These are phyloP conservation scores for Chaetomium sp. DNA, from an alignment of 2,329 filamentous ascomycete species.

Conservation along the genomic window DNA sequence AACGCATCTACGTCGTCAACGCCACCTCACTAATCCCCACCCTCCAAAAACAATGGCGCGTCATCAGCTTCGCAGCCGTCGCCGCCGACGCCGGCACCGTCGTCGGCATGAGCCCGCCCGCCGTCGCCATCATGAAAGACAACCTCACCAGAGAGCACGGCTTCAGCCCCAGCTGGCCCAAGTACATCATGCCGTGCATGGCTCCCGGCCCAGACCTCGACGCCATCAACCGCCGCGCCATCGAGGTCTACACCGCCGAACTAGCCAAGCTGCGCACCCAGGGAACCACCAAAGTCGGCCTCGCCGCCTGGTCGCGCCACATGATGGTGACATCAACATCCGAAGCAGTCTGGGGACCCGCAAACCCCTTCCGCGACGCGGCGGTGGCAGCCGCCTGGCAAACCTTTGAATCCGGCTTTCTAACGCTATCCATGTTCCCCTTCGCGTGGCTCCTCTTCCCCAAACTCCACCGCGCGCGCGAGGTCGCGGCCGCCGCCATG, in stretches of 20 bases:
- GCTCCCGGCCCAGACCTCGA: conserved; percentile 30
- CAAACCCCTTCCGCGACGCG: conserved; percentile 36
- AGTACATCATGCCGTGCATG: conserved; percentile 24
- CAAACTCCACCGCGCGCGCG: conserved; percentile 18
- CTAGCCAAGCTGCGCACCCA: conserved; percentile 24
- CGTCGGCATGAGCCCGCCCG: conserved; percentile 36
- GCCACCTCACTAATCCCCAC: conserved; percentile 34
- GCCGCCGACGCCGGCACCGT: conserved; percentile 31
- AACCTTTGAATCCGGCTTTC: conserved; percentile 25
- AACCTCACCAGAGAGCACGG: conserved; percentile 24
- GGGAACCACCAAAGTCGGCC: conserved; percentile 16
- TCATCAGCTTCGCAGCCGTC: conserved; percentile 36
- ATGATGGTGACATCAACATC: conserved; percentile 34
- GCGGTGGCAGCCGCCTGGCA: conserved; percentile 33
- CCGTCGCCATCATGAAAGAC: conserved; percentile 32
- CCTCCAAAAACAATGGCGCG: conserved; percentile 36
- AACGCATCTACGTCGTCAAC: conserved; percentile 37
- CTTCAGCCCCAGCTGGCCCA: conserved; percentile 24
- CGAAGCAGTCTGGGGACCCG: conserved; percentile 36
- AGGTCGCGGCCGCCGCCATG: conserved; percentile 21
- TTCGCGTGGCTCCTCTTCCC: conserved; percentile 13
- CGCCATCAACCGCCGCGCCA: conserved; percentile 30
- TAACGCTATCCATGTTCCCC: conserved; percentile 21
- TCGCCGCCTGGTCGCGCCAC: conserved; percentile 31
- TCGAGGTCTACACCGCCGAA: conserved; percentile 30